Percentiles rank a stretch among this genome's conserved stretches.
phyloP scores from a whole-genome alignment of 345 rosid species.

The Iberis pinnata region DNA sequence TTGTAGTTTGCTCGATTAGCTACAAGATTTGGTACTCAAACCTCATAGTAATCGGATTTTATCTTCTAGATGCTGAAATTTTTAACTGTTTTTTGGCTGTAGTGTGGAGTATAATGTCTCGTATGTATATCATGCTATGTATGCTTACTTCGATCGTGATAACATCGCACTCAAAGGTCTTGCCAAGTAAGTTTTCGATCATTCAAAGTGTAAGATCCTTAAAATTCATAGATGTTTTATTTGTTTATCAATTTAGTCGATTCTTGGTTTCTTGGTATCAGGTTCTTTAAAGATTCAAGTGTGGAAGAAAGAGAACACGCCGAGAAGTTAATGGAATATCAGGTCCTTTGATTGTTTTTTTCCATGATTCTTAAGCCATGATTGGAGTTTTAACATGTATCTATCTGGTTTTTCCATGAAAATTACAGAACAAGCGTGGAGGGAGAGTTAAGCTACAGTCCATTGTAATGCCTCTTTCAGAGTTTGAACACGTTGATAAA shows the following conservation, averaged over 20 bases:
- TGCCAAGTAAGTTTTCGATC: slow-evolving; percentile 79
- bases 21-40: slow-evolving; percentile 6
- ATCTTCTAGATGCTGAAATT: background rate
- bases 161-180: slow-evolving; percentile 82
- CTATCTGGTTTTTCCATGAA: background rate
- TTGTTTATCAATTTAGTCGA: background rate
- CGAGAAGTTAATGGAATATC: slow-evolving; percentile 86
- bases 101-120: slow-evolving; percentile 95
- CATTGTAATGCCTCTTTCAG: slow-evolving; percentile 59
- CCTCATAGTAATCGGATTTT: background rate
- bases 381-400: background rate
- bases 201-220: background rate
- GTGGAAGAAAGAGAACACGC: slow-evolving; percentile 92
- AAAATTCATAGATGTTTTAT: background rate
- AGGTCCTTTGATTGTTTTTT: slow-evolving; percentile 37
- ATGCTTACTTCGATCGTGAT: slow-evolving; percentile 85
- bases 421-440: slow-evolving; percentile 75
- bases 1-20: no score
- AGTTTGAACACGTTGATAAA: slow-evolving; percentile 80
- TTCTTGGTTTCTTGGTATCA: slow-evolving; percentile 20
- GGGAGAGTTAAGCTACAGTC: slow-evolving; percentile 76
- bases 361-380: no score
- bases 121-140: slow-evolving; percentile 87
- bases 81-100: background rate
- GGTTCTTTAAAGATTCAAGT: slow-evolving; percentile 93